These are phyloP conservation scores for Phoenix dactylifera DNA, from an alignment of 176 grass and related monocot genomes.

Conservation along the genomic window DNA sequence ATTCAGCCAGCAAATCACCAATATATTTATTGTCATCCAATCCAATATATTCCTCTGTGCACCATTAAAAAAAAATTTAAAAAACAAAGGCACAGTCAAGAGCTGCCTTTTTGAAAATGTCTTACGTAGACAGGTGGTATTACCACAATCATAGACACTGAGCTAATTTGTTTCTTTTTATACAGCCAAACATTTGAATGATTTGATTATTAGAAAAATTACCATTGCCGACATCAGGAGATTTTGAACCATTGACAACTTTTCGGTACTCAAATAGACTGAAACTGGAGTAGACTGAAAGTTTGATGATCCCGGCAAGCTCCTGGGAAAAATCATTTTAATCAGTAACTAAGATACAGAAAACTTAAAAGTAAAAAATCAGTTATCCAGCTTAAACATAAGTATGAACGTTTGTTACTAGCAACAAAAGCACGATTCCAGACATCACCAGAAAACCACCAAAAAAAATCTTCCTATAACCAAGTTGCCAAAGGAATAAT, in stretches of 20 bases:
- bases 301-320: constrained; percentile 98
- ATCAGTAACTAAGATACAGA: not conserved
- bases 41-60: constrained; percentile 88
- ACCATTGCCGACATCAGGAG: constrained; percentile 89
- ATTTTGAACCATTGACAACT: constrained; percentile 88
- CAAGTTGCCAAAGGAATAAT: too few species aligned
- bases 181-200: not conserved
- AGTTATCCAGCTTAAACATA: too few species aligned
- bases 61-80: constrained; percentile 8
- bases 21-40: constrained; percentile 98
- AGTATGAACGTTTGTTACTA: too few species aligned
- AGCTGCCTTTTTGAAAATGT: not conserved
- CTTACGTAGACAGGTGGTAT: not conserved
- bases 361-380: too few species aligned
- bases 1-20: constrained; percentile 95
- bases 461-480: too few species aligned
- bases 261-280: constrained; percentile 98
- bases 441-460: too few species aligned
- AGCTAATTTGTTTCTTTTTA: not conserved
- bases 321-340: constrained; percentile 34
- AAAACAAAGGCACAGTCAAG: too few species aligned
- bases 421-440: too few species aligned
- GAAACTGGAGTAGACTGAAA: constrained; percentile 98
- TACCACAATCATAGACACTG: constrained; percentile 9
- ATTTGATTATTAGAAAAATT: constrained; percentile 26